These are phyloP conservation scores for Cladosporium oxysporum DNA, from an alignment of 2,329 filamentous ascomycete species.

Conservation along the genomic window DNA sequence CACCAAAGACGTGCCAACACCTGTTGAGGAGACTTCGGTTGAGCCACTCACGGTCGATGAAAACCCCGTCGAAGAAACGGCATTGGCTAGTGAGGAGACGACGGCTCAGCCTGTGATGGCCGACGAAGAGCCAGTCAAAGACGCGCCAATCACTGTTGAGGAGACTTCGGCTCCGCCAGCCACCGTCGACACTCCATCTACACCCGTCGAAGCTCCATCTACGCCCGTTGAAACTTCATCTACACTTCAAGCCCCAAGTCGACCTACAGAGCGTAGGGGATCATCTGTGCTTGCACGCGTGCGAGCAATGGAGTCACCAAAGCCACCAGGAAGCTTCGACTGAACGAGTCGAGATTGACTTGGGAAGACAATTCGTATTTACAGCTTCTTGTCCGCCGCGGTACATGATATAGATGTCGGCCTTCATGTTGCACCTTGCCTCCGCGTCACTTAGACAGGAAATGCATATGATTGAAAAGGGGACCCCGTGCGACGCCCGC, in stretches of 20 bases:
- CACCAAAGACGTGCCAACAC: background rate
- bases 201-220: background rate
- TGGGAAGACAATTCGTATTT: background rate
- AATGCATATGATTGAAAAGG: background rate
- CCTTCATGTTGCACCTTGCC: background rate
- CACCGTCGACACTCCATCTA: background rate
- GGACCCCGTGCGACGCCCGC: background rate
- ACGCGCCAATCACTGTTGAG: background rate
- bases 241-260: background rate
- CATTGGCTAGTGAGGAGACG: background rate
- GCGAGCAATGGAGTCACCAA: constrained; percentile 24
- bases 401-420: background rate
- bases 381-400: background rate
- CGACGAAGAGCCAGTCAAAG: background rate
- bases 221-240: background rate
- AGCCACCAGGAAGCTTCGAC: constrained; percentile 19
- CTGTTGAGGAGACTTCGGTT: background rate
- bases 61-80: background rate
- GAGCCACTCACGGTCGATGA: background rate
- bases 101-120: background rate
- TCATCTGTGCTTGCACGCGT: constrained; percentile 27
- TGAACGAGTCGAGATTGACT: background rate
- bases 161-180: background rate
- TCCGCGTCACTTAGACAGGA: background rate
- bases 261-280: constrained; percentile 22